phyloP scores from a whole-genome alignment of 495 filamentous ascomycete genomes.

The Cudoniella acicularis region DNA sequence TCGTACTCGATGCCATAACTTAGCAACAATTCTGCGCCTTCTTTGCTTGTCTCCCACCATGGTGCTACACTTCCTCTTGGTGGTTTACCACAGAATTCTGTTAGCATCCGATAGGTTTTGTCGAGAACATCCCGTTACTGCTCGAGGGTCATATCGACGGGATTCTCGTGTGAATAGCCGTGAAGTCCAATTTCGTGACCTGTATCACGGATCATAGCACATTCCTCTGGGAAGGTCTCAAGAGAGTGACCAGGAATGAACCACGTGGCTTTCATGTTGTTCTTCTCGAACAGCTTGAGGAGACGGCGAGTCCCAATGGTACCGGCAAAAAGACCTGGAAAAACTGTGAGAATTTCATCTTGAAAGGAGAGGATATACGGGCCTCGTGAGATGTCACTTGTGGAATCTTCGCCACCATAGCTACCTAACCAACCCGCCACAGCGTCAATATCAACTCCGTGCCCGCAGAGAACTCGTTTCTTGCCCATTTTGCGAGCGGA shows the following conservation, averaged over 20 bases:
- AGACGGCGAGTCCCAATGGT: conserved; percentile 68
- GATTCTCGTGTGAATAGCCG: conserved; percentile 76
- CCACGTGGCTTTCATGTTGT: conserved; percentile 79
- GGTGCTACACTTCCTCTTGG: conserved; percentile 38
- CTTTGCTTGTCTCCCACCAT: conserved; percentile 63
- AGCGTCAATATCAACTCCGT: conserved; percentile 63
- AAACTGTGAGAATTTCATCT: neutral
- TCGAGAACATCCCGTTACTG: conserved; percentile 74
- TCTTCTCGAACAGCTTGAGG: conserved; percentile 71
- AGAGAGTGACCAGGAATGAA: conserved; percentile 80
- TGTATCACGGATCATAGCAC: conserved; percentile 65
- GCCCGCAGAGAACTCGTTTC: conserved; percentile 54
- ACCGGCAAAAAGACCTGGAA: conserved; percentile 63
- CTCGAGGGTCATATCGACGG: conserved; percentile 64
- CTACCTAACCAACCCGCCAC: conserved; percentile 70
- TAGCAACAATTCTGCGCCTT: conserved; percentile 63
- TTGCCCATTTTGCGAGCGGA: conserved; percentile 48
- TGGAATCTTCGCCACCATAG: conserved; percentile 69
- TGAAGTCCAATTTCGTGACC: conserved; percentile 79
- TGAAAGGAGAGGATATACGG: neutral
- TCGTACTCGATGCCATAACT: conserved; percentile 69
- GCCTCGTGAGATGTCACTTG: conserved; percentile 64
- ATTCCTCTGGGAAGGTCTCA: conserved; percentile 75
- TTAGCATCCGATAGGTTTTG: conserved; percentile 69
- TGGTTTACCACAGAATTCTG: conserved; percentile 71